Conservation (phyloP, 2,329 filamentous ascomycete genomes). For the Tolypocladium sp. region DNA sequence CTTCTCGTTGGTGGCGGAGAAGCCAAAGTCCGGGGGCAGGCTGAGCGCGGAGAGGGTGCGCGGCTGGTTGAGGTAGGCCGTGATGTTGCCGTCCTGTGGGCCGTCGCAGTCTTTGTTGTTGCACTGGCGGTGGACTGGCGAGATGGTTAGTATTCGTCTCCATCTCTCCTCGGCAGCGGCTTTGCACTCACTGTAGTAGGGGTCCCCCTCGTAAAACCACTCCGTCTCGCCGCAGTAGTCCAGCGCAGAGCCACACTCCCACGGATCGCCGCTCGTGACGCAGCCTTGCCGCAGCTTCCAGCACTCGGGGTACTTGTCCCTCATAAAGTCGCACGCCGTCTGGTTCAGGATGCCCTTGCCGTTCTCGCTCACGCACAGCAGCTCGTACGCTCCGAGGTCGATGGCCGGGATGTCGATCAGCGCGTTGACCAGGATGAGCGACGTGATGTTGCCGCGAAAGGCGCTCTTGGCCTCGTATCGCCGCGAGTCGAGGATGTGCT, state of each 20-base stretch:
- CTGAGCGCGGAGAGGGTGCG: neutral
- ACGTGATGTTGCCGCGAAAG: slow-evolving; percentile 5
- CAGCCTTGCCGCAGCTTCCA: slow-evolving; percentile 1
- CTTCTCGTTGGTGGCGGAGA: neutral
- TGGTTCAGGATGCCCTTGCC: neutral
- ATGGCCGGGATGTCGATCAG: slow-evolving; percentile 4
- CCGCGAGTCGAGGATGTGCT: slow-evolving; percentile 6
- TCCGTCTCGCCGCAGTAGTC: neutral
- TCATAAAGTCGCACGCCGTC: slow-evolving; percentile 1
- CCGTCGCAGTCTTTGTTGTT: neutral
- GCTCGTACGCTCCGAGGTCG: slow-evolving; percentile 2
- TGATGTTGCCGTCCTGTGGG: neutral
- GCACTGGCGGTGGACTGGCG: neutral
- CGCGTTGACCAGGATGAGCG: slow-evolving; percentile 6
- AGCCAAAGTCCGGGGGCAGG: neutral
- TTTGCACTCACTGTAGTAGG: neutral
- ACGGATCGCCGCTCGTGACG: neutral
- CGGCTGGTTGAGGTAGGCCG: neutral
- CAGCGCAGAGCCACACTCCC: neutral
- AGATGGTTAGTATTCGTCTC: neutral
- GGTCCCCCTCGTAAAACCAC: neutral
- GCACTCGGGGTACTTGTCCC: neutral
- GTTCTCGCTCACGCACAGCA: neutral
- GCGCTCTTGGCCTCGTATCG: slow-evolving; percentile 1
- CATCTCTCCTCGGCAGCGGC: neutral